phyloP scores from a whole-genome alignment of 139 green algal genomes.

The Raphidocelis subcapitata region DNA sequence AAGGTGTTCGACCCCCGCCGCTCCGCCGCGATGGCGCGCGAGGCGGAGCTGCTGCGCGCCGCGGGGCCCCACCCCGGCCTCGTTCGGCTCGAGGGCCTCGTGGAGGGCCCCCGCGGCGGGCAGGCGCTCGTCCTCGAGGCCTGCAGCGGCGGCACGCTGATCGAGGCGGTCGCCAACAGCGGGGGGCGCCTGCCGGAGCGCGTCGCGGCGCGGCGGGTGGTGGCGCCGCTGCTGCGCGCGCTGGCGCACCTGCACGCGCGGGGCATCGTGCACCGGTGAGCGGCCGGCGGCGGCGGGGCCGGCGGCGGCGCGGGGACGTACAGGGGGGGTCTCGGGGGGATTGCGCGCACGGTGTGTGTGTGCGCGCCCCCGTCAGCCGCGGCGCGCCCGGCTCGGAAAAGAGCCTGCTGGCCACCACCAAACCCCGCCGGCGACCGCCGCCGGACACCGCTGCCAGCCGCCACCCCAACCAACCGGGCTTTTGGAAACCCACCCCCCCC shows the following conservation, averaged over 20 bases:
- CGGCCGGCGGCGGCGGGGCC: too few species aligned
- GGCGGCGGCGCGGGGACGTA: too few species aligned
- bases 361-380: too few species aligned
- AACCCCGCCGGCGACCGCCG: too few species aligned
- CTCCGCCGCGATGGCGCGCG: slow-evolving; percentile 2
- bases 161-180: slow-evolving; percentile 42
- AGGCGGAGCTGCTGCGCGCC: neutral
- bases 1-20: slow-evolving; percentile 11
- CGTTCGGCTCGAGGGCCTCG: neutral
- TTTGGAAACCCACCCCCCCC: too few species aligned
- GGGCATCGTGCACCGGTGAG: slow-evolving; percentile 43
- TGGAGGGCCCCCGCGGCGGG: slow-evolving; percentile 10
- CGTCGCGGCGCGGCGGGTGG: slow-evolving; percentile 34
- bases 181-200: slow-evolving; percentile 45
- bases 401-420: too few species aligned
- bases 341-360: too few species aligned
- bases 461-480: too few species aligned
- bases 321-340: too few species aligned
- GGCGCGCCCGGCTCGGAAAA: too few species aligned
- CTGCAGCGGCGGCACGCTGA: slow-evolving; percentile 40
- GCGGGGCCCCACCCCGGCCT: neutral
- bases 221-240: slow-evolving; percentile 33
- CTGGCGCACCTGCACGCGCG: slow-evolving; percentile 39
- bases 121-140: slow-evolving; percentile 23
- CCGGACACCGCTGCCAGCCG: too few species aligned